Percentiles rank a stretch among this genome's conserved stretches.
Conservation (phyloP, 1,284 basidiomycete genomes). For the Cutaneotrichosporon dermatis region DNA sequence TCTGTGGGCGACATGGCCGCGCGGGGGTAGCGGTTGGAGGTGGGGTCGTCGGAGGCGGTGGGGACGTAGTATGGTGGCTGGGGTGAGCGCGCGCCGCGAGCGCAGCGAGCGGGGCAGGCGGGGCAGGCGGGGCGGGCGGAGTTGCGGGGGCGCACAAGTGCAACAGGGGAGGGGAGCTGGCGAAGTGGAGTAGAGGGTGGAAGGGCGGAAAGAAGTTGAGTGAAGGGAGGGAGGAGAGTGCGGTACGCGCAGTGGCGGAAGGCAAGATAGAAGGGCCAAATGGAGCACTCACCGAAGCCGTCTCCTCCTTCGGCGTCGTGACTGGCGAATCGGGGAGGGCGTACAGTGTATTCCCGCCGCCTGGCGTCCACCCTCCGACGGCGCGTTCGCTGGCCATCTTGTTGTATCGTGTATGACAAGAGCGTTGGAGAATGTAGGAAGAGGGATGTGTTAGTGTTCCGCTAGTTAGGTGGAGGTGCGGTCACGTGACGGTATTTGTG, state of each 20-base stretch:
- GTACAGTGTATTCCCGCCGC: not conserved
- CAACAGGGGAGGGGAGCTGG: not conserved
- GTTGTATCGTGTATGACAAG: not conserved
- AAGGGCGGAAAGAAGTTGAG: no score
- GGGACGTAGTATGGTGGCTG: slow-evolving; percentile 3
- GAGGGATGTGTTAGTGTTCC: no score
- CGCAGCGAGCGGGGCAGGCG: no score
- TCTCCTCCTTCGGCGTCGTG: not conserved
- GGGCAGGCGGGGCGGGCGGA: no score
- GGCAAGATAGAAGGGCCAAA: no score
- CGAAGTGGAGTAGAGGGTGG: not conserved
- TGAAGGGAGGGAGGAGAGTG: no score
- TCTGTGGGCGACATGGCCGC: no score
- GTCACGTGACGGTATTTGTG: no score
- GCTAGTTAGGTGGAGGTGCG: no score
- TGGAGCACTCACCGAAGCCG: not conserved
- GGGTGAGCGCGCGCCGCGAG: not conserved
- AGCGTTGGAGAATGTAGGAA: no score
- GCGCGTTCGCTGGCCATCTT: slow-evolving; percentile 1
- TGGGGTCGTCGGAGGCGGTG: not conserved
- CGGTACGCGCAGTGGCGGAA: no score
- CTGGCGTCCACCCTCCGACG: not conserved
- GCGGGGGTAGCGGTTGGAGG: not conserved
- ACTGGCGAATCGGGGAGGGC: not conserved
- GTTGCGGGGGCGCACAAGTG: no score